These are phyloP conservation scores for Metarhizium robertsii DNA, from an alignment of 2,329 filamentous ascomycete species.

Conservation along the genomic window DNA sequence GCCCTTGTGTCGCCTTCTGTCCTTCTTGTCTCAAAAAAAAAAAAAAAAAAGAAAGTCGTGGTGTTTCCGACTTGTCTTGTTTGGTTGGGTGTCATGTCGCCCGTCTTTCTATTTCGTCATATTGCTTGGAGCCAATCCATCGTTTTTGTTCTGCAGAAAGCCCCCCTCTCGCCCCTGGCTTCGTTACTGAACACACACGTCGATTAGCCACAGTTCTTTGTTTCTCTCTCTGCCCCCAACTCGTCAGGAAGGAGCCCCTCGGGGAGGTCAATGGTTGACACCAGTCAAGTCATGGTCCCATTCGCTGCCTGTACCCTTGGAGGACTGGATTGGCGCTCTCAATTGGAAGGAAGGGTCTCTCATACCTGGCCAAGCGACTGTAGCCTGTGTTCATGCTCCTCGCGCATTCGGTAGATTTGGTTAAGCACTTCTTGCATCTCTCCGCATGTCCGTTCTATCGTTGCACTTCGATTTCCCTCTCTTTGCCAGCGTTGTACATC, in stretches of 20 bases:
- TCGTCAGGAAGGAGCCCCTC: conserved; percentile 5
- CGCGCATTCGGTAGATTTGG: conserved; percentile 44
- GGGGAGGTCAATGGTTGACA: neutral
- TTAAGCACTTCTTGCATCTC: conserved; percentile 58
- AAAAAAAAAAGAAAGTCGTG: neutral
- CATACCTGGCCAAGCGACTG: conserved; percentile 24
- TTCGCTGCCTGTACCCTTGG: neutral
- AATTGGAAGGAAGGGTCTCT: neutral
- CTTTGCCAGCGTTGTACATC: conserved; percentile 69
- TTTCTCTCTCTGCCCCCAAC: conserved; percentile 9
- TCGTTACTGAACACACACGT: conserved; percentile 9
- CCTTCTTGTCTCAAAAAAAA: neutral
- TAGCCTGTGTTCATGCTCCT: conserved; percentile 28
- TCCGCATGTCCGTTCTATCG: conserved; percentile 60
- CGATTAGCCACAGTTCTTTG: conserved; percentile 10
- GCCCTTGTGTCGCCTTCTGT: too few relatives aligned
- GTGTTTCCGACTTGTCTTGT: neutral
- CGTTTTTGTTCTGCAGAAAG: conserved; percentile 7
- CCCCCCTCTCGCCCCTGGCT: conserved; percentile 5
- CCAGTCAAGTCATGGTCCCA: neutral
- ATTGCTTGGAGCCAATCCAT: neutral
- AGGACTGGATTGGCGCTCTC: conserved; percentile 6
- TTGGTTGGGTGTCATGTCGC: neutral
- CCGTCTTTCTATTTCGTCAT: neutral
- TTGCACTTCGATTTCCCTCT: conserved; percentile 64